Evolutionary conservation across 148 eudicot genomes (phyloP).

Genomic region (Talinum fruticosum): DNA sequence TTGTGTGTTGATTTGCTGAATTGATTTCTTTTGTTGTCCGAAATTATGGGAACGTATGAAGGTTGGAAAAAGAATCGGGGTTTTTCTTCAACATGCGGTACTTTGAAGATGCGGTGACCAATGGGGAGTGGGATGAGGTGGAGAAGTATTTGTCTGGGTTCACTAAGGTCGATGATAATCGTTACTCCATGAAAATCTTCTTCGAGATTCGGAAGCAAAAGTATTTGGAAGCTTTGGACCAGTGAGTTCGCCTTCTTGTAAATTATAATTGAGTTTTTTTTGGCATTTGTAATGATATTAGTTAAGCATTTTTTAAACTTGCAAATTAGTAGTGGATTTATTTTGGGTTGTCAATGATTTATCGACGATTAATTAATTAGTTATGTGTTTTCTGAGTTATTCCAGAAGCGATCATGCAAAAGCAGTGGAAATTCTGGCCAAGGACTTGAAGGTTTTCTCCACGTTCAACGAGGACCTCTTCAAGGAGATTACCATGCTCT

Average conservation of each 20-base stretch:
- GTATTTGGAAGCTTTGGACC: conserved; percentile 68
- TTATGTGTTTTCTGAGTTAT: not conserved
- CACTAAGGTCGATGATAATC: conserved; percentile 59
- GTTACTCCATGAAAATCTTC: conserved; percentile 65
- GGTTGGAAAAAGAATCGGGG: conserved; percentile 72
- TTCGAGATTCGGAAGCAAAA: conserved; percentile 72
- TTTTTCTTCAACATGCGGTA: conserved; percentile 55
- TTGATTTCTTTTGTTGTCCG: not conserved
- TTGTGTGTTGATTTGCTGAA: not conserved
- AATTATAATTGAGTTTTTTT: not conserved
- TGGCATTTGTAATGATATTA: not conserved
- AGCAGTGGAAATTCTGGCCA: conserved; percentile 58
- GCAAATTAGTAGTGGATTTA: not conserved
- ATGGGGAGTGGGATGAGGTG: conserved; percentile 69
- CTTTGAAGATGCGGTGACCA: conserved; percentile 54
- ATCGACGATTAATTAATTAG: not conserved
- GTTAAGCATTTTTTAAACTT: not conserved
- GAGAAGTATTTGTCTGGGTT: conserved; percentile 67
- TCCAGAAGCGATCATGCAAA: conserved; percentile 46
- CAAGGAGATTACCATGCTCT: conserved; percentile 54
- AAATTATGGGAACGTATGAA: conserved; percentile 15
- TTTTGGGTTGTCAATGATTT: not conserved
- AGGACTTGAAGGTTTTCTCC: conserved; percentile 59
- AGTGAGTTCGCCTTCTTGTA: conserved; percentile 24
- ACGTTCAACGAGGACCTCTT: conserved; percentile 50